Base-by-base conservation (phyloP, 768 basidiomycete genomes). In the Russula emetica region DNA sequence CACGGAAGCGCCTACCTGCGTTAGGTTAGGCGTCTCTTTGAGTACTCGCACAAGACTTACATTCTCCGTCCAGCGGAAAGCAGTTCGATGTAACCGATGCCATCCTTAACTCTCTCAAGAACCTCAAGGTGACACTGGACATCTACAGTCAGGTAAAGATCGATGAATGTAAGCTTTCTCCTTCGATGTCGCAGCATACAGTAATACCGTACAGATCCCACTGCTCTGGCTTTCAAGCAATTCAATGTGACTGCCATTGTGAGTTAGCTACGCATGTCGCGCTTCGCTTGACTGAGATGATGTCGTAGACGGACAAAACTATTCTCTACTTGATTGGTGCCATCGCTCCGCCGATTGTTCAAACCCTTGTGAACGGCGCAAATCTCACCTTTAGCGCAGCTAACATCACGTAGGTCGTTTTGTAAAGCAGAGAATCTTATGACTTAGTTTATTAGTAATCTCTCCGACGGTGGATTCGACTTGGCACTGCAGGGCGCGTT, bases 241-340 rank as follows among this genome's bases (percentile, higher is more conserved):
- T 77, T 72, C 54, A 76, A 76, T 45, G 84, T 89, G 18, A 77
- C 83, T 22, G 82, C 82, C 0, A 73, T 80, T 50, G 85, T 85
- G 71, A 71, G 78, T 69, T 38, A 28, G 28, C 22, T 28, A 7
- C 42, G 2, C 49, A 2, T 64, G 30, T 38, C 51, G 49, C 32
- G 28, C 40, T 44, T 66, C 47, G 71, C 44, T 24, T 51, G 36
- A 28, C 28, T 60, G 24, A 56, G 20, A 13, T 30, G 28, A 22
- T 24, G 9, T 49, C 53, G 55, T 6, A 87, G 82, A 85, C 83
- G 2, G 88, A 89, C 71, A 69, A 78, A 64, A 84, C 84, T 2
- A 82, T 80, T 0, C 73, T 90, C 28, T 87, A 82, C 73, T 78
- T 89, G 55, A 85, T 89, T 45, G 85, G 86, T n/a, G 85, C 82